Percentiles rank a stretch among this genome's conserved stretches.
phyloP scores from a whole-genome alignment of 2,329 filamentous ascomycete genomes.

The Calonectria montana region DNA sequence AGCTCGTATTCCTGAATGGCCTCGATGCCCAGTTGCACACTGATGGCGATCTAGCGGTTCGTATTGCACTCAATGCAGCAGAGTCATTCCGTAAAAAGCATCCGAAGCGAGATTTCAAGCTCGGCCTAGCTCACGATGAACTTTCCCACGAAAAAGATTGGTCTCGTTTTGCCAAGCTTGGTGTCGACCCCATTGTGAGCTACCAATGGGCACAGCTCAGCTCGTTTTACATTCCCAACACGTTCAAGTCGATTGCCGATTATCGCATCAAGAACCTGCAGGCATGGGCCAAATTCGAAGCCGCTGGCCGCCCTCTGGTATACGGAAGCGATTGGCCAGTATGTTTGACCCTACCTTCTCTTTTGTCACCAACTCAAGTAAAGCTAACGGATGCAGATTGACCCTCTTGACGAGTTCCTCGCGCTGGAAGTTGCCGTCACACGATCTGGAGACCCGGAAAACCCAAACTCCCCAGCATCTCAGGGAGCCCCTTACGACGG shows the following conservation, averaged over 20 bases:
- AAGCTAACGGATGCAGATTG: constrained; percentile 19
- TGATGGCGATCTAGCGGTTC: constrained; percentile 41
- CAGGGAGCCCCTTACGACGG: constrained; percentile 25
- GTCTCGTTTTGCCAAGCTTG: constrained; percentile 33
- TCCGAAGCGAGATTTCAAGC: constrained; percentile 21
- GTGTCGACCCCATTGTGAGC: constrained; percentile 33
- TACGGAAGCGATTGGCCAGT: constrained; percentile 38
- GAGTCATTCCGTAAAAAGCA: constrained; percentile 32
- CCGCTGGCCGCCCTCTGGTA: constrained; percentile 13
- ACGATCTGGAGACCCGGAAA: constrained; percentile 31
- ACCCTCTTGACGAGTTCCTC: constrained; percentile 36
- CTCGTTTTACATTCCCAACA: constrained; percentile 28
- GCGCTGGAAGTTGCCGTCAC: constrained; percentile 34
- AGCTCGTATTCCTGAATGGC: constrained; percentile 33
- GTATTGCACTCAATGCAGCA: constrained; percentile 37
- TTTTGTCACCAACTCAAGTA: rapidly evolving
- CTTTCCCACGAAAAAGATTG: constrained; percentile 29
- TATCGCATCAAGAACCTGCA: constrained; percentile 41
- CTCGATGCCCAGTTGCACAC: constrained; percentile 40
- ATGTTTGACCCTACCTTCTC: neutral
- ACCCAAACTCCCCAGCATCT: constrained; percentile 32
- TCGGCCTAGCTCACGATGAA: constrained; percentile 34
- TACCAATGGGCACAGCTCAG: constrained; percentile 37
- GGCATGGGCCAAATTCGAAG: constrained; percentile 28
- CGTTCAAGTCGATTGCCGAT: constrained; percentile 27